These are phyloP conservation scores for Shiraia sp. DNA, from an alignment of 2,329 filamentous ascomycete species.

Conservation along the genomic window DNA sequence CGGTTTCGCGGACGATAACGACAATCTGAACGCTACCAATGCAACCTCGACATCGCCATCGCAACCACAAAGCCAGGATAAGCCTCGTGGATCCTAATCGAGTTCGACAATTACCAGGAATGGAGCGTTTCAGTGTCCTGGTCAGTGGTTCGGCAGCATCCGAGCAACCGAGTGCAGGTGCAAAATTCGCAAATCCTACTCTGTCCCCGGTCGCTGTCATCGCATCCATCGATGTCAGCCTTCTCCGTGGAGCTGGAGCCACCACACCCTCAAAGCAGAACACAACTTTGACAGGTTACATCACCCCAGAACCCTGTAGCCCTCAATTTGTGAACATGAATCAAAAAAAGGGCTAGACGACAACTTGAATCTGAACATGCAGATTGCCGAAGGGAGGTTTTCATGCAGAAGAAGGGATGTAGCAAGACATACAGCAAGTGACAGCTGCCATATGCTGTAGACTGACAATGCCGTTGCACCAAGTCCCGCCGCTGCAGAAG, in stretches of 20 bases:
- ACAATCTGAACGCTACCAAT: conserved; percentile 21
- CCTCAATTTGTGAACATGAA: background rate
- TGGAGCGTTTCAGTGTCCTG: conserved; percentile 20
- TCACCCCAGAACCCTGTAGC: conserved; percentile 15
- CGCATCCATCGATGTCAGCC: conserved; percentile 9
- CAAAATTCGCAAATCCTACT: conserved; percentile 7
- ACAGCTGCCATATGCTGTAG: conserved; percentile 28
- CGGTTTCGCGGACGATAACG: conserved; percentile 68
- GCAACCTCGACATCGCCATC: conserved; percentile 32
- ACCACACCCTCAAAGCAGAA: conserved; percentile 7
- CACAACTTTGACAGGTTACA: conserved; percentile 34
- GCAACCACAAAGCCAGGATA: conserved; percentile 27
- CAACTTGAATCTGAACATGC: conserved; percentile 6
- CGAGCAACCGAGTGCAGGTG: conserved; percentile 27
- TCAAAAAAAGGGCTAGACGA: conserved; percentile 11
- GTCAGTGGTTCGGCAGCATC: conserved; percentile 31
- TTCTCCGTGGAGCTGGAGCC: conserved; percentile 2
- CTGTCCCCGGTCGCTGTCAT: conserved; percentile 7
- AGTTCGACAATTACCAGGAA: conserved; percentile 18
- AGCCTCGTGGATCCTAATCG: conserved; percentile 28
- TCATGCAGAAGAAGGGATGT: conserved; percentile 3
- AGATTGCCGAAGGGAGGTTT: conserved; percentile 1
- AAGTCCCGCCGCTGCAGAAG: conserved; percentile 18
- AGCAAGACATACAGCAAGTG: conserved; percentile 22
- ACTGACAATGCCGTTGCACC: conserved; percentile 10